Percentiles rank a stretch among this genome's conserved stretches.
Evolutionary conservation across 495 filamentous ascomycete species (phyloP).

Genomic region (Beverwykella pulmonaria): DNA sequence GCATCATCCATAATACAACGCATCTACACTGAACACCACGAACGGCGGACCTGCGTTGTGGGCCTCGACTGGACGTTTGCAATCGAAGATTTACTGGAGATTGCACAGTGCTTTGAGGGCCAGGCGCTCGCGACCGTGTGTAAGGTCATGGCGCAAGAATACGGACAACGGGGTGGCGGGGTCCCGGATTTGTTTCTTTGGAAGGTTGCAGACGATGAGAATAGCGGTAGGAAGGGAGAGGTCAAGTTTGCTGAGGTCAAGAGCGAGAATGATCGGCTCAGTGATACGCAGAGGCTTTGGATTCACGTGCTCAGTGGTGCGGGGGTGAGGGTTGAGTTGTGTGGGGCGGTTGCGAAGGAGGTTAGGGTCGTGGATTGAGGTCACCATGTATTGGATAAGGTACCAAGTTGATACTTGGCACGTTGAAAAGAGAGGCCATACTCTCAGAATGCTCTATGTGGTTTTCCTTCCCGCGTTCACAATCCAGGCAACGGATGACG

Average conservation of each 20-base stretch:
- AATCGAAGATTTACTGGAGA: constrained; percentile 76
- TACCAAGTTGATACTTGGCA: background rate
- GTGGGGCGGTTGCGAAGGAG: constrained; percentile 81
- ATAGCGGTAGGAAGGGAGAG: constrained; percentile 52
- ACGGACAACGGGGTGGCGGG: constrained; percentile 79
- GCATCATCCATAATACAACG: constrained; percentile 67
- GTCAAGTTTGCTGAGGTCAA: constrained; percentile 91
- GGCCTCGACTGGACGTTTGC: constrained; percentile 90
- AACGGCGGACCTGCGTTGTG: constrained; percentile 77
- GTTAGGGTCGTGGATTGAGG: constrained; percentile 44
- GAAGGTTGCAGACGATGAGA: constrained; percentile 51
- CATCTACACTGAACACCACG: constrained; percentile 65
- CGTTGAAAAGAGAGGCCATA: too few relatives aligned
- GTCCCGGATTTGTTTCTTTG: constrained; percentile 94
- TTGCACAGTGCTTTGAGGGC: constrained; percentile 78
- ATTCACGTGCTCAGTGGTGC: constrained; percentile 88
- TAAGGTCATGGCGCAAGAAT: constrained; percentile 93
- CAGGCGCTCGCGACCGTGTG: constrained; percentile 79
- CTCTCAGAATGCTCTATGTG: too few relatives aligned
- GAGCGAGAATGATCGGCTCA: constrained; percentile 91
- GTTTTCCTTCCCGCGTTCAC: background rate
- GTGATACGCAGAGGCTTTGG: constrained; percentile 95
- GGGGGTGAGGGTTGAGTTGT: constrained; percentile 83
- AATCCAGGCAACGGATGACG: constrained; percentile 2
- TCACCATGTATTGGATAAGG: background rate